Conservation (phyloP, 2,329 filamentous ascomycete species). For the Diaporthe sp. region DNA sequence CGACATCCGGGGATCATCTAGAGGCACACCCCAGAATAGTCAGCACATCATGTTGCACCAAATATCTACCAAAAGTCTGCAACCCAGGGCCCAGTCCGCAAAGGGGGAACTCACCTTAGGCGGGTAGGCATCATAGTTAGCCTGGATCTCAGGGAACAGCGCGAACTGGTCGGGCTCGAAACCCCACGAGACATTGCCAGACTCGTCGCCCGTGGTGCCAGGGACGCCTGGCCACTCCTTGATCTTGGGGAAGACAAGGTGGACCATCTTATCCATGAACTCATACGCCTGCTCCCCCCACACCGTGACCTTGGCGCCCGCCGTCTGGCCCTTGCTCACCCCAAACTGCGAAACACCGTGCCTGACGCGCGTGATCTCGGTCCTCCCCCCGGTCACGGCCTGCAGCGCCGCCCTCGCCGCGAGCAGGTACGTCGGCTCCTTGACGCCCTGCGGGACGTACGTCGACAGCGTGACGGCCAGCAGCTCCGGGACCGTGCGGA, state of each 20-base stretch:
- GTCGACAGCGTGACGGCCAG: slow-evolving; percentile 84
- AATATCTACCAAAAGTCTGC: slow-evolving; percentile 50
- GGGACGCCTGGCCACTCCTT: slow-evolving; percentile 89
- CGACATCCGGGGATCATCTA: slow-evolving; percentile 87
- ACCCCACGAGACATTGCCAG: slow-evolving; percentile 89
- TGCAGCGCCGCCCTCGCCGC: slow-evolving; percentile 88
- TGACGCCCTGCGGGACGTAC: slow-evolving; percentile 76
- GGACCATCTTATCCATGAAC: slow-evolving; percentile 90
- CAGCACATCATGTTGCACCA: slow-evolving; percentile 41
- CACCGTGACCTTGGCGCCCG: slow-evolving; percentile 83
- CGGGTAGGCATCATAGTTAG: slow-evolving; percentile 81
- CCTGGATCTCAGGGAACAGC: slow-evolving; percentile 92
- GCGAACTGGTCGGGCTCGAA: slow-evolving; percentile 81
- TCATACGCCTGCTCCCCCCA: slow-evolving; percentile 86
- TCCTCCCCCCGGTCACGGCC: slow-evolving; percentile 84
- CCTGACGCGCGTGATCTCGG: slow-evolving; percentile 77
- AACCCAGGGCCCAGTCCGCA: slow-evolving; percentile 31
- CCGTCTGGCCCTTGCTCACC: slow-evolving; percentile 76
- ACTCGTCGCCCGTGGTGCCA: slow-evolving; percentile 81
- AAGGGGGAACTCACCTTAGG: slow-evolving; percentile 31
- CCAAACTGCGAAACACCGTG: slow-evolving; percentile 81
- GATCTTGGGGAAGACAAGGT: slow-evolving; percentile 92
- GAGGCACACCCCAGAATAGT: background rate
- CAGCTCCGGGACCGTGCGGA: slow-evolving; percentile 87
- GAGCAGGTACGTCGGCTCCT: slow-evolving; percentile 81